Percentiles rank a stretch among this genome's conserved stretches.
These are phyloP conservation scores for Kickxella alabastrina DNA, from an alignment of 192 early-diverging fungal species.

Conservation along the genomic window DNA sequence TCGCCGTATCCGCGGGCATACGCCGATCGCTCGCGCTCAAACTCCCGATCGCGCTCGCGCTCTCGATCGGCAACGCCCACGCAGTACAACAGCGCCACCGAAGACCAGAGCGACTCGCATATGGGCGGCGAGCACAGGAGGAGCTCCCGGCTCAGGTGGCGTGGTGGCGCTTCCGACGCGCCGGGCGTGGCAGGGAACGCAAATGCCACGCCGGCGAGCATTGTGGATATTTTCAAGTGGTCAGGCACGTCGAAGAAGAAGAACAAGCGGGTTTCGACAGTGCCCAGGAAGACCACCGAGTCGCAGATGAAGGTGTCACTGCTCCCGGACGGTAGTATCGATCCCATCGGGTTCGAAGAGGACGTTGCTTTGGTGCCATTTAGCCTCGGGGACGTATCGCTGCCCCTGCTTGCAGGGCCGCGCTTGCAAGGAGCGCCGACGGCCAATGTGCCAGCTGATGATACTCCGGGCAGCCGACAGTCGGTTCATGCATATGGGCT, in stretches of 20 bases:
- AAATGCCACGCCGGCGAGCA: constrained; percentile 22
- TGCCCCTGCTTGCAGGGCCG: constrained; percentile 12
- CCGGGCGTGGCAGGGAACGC: not conserved
- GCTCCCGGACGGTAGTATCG: constrained; percentile 32
- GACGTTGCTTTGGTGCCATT: constrained; percentile 19
- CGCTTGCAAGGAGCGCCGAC: not conserved
- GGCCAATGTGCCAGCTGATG: not conserved
- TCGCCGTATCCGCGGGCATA: constrained; percentile 4
- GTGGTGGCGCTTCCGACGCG: constrained; percentile 7
- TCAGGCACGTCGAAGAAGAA: constrained; percentile 10
- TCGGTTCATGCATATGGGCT: constrained; percentile 19
- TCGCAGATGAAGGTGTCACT: constrained; percentile 19
- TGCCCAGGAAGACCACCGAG: constrained; percentile 27
- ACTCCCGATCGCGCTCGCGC: constrained; percentile 17
- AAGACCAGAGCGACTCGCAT: constrained; percentile 26
- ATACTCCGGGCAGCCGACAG: too few species aligned
- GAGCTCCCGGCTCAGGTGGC: constrained; percentile 36
- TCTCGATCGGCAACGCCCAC: constrained; percentile 21
- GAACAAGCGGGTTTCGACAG: constrained; percentile 4
- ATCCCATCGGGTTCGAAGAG: constrained; percentile 27
- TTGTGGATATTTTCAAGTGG: constrained; percentile 43
- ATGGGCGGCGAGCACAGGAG: constrained; percentile 24
- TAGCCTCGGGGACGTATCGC: constrained; percentile 1
- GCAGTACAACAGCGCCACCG: constrained; percentile 14
- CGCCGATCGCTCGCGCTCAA: constrained; percentile 1